A percentile compares a stretch with the other conserved stretches of the same genome.
Conservation (phyloP, 2,329 filamentous ascomycete genomes). For the Botrytis hyacinthi region DNA sequence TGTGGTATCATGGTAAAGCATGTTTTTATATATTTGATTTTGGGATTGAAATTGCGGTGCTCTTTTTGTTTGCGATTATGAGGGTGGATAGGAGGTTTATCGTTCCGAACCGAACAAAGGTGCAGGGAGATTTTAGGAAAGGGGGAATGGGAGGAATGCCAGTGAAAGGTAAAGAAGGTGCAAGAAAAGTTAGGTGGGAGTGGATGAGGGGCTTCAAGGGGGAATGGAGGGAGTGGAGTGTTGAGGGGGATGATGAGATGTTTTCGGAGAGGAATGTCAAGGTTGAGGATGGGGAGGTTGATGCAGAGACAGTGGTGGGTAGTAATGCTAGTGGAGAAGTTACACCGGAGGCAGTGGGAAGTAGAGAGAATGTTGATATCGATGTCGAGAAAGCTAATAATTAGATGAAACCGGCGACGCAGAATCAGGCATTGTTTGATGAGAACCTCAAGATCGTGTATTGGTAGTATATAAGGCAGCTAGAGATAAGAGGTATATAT, state of each 20-base stretch:
- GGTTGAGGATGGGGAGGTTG: neutral
- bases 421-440: neutral
- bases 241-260: constrained; percentile 1
- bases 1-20: constrained; percentile 53
- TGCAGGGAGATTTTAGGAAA: constrained; percentile 46
- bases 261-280: neutral
- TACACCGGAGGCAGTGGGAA: neutral
- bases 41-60: constrained; percentile 67
- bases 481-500: neutral
- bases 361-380: neutral
- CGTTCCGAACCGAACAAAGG: constrained; percentile 66
- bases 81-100: constrained; percentile 75
- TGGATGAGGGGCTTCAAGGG: constrained; percentile 17
- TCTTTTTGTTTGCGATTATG: constrained; percentile 63
- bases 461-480: neutral
- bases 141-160: neutral
- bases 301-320: neutral
- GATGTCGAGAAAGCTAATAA: neutral
- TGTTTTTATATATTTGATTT: constrained; percentile 81
- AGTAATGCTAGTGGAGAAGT: neutral
- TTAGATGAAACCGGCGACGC: neutral
- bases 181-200: neutral
- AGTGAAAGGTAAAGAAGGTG: neutral
- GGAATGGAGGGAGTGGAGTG: constrained; percentile 10
- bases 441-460: neutral